Percentiles rank a stretch among this genome's conserved stretches.
phyloP scores from a whole-genome alignment of 345 rosid genomes.

The Arabidopsis arenosa region DNA sequence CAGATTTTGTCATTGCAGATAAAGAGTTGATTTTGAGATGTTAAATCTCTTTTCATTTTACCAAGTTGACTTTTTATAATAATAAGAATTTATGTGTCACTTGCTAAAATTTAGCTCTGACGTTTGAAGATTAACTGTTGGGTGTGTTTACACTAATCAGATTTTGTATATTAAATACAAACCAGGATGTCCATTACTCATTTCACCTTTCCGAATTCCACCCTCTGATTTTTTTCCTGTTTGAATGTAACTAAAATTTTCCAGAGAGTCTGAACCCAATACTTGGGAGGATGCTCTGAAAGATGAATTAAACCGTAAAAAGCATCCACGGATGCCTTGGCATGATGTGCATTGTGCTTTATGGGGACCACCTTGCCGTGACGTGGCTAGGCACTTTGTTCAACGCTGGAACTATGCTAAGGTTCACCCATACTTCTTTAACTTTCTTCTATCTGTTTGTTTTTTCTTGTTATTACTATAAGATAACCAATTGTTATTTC shows the following conservation, averaged over 20 bases:
- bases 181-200: conserved; percentile 8
- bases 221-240: conserved; percentile 13
- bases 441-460: conserved; percentile 16
- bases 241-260: conserved; percentile 10
- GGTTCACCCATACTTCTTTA: conserved; percentile 52
- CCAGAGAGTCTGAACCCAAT: conserved; percentile 99
- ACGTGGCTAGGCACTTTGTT: conserved; percentile 95
- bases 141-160: conserved; percentile 13
- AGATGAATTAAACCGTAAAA: conserved; percentile 91
- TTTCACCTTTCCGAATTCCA: conserved; percentile 17
- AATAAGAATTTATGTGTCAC: conserved; percentile 19
- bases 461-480: conserved; percentile 16
- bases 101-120: conserved; percentile 30
- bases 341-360: conserved; percentile 99
- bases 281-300: conserved; percentile 98
- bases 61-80: conserved; percentile 15
- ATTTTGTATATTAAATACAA: conserved; percentile 20
- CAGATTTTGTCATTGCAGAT: not conserved
- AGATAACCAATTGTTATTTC: conserved; percentile 38
- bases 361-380: conserved; percentile 99
- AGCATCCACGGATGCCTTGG: conserved; percentile 99
- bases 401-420: conserved; percentile 99
- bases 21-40: conserved; percentile 22
- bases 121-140: conserved; percentile 28
- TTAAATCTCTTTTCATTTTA: conserved; percentile 6